Evolutionary conservation across 768 basidiomycete genomes (phyloP).

Genomic region (Lentinula guzmanii): DNA sequence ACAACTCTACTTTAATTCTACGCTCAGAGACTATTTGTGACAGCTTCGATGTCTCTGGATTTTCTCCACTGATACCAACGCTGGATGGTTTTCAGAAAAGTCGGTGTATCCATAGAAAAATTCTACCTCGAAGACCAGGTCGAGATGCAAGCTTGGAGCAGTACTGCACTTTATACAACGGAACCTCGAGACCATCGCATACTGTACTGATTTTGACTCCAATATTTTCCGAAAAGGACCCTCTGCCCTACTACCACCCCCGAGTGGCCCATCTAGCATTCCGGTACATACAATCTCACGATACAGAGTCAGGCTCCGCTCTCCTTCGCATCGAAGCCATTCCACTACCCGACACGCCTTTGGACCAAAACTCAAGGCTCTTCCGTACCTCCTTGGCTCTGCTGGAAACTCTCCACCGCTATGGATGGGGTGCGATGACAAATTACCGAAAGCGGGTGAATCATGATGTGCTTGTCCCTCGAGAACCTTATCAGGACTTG

Average conservation of each 20-base stretch:
- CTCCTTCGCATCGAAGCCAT: conserved; percentile 53
- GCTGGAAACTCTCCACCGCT: conserved; percentile 78
- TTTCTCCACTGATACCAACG: conserved; percentile 19
- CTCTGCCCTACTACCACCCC: conserved; percentile 89
- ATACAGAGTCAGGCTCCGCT: conserved; percentile 10
- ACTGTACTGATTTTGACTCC: conserved; percentile 54
- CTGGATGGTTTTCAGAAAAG: conserved; percentile 31
- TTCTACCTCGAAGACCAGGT: conserved; percentile 75
- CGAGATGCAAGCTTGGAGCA: conserved; percentile 74
- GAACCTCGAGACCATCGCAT: conserved; percentile 11
- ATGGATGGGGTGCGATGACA: conserved; percentile 78
- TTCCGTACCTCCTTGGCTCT: conserved; percentile 79
- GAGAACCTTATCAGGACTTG: conserved; percentile 83
- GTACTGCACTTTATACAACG: conserved; percentile 67
- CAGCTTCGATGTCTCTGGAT: conserved; percentile 6
- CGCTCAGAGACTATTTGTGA: conserved; percentile 66
- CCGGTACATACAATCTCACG: conserved; percentile 42
- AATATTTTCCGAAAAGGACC: conserved; percentile 32
- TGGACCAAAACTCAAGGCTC: conserved; percentile 54
- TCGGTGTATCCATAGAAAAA: conserved; percentile 55
- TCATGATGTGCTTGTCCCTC: conserved; percentile 74
- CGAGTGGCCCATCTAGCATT: conserved; percentile 76
- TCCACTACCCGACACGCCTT: conserved; percentile 42
- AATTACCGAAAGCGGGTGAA: conserved; percentile 82
- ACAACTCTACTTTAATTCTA: conserved; percentile 87